These are phyloP conservation scores for Nakaseomyces sp. DNA, from an alignment of 1,139 yeast species.

Conservation along the genomic window DNA sequence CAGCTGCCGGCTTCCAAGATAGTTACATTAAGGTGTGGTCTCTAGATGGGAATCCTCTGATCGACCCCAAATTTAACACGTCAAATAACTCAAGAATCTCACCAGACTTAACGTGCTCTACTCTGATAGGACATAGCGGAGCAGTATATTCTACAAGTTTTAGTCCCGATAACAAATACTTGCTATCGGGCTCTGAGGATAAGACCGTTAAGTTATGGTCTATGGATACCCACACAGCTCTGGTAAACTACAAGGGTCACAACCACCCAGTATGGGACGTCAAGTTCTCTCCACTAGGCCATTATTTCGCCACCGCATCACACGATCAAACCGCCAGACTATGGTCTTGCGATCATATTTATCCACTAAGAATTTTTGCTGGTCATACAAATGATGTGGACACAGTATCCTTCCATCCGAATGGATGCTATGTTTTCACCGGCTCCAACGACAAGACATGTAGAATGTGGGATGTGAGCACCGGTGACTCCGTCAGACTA, in stretches of 20 bases:
- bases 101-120: slow-evolving; percentile 33
- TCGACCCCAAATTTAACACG: slow-evolving; percentile 9
- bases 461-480: slow-evolving; percentile 94
- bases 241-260: slow-evolving; percentile 94
- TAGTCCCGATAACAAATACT: slow-evolving; percentile 79
- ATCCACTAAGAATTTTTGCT: slow-evolving; percentile 90
- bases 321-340: slow-evolving; percentile 96
- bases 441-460: slow-evolving; percentile 94
- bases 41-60: slow-evolving; percentile 76
- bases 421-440: slow-evolving; percentile 85
- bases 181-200: slow-evolving; percentile 83
- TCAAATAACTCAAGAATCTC: slow-evolving; percentile 12
- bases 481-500: slow-evolving; percentile 86
- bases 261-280: slow-evolving; percentile 98
- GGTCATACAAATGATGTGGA: slow-evolving; percentile 97
- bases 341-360: slow-evolving; percentile 98
- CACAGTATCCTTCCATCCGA: slow-evolving; percentile 91
- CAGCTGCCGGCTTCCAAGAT: slow-evolving; percentile 93
- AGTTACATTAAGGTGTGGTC: slow-evolving; percentile 88
- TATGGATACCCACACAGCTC: slow-evolving; percentile 76
- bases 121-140: slow-evolving; percentile 87
- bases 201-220: slow-evolving; percentile 92
- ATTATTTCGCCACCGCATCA: slow-evolving; percentile 93
- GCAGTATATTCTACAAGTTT: slow-evolving; percentile 86
- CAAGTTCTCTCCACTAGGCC: slow-evolving; percentile 87